These are phyloP conservation scores for Thalassiosira hispida DNA, from an alignment of 352 stramenopile genomes.

Conservation along the genomic window DNA sequence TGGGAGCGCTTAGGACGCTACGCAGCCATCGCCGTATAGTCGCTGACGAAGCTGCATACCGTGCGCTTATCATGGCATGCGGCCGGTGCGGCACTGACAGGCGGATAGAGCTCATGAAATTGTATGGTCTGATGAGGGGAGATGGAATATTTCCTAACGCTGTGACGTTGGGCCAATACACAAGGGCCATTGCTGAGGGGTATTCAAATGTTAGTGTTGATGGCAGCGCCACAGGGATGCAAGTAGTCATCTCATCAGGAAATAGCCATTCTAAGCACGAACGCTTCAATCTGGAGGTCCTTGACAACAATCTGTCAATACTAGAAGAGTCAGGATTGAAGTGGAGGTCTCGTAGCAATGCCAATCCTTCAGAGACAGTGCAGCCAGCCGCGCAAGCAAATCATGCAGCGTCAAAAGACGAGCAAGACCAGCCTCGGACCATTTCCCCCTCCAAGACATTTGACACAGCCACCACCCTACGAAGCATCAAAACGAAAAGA, in stretches of 20 bases:
- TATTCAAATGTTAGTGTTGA: conserved; percentile 73
- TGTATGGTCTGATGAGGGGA: conserved; percentile 77
- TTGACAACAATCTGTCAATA: conserved; percentile 64
- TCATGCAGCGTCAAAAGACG: neutral
- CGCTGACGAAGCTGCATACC: conserved; percentile 81
- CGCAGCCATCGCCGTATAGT: conserved; percentile 75
- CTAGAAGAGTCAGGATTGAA: conserved; percentile 71
- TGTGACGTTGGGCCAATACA: conserved; percentile 84
- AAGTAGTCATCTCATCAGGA: conserved; percentile 45
- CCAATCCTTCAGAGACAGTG: neutral
- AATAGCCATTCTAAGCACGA: neutral
- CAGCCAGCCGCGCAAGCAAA: neutral
- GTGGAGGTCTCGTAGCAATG: conserved; percentile 54
- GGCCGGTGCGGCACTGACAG: conserved; percentile 71
- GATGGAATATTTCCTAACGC: conserved; percentile 83
- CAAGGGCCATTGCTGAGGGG: conserved; percentile 78
- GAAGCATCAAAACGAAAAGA: conserved; percentile 37
- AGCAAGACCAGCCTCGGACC: neutral
- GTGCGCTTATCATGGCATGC: conserved; percentile 81
- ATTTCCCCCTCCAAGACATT: conserved; percentile 56
- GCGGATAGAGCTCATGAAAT: conserved; percentile 73
- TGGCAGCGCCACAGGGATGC: conserved; percentile 38
- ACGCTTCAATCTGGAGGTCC: conserved; percentile 47
- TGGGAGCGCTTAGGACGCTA: conserved; percentile 73
- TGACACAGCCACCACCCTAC: conserved; percentile 42